Evolutionary conservation across 2,329 filamentous ascomycete species (phyloP).

Genomic region (Trichoderma endophyticum): DNA sequence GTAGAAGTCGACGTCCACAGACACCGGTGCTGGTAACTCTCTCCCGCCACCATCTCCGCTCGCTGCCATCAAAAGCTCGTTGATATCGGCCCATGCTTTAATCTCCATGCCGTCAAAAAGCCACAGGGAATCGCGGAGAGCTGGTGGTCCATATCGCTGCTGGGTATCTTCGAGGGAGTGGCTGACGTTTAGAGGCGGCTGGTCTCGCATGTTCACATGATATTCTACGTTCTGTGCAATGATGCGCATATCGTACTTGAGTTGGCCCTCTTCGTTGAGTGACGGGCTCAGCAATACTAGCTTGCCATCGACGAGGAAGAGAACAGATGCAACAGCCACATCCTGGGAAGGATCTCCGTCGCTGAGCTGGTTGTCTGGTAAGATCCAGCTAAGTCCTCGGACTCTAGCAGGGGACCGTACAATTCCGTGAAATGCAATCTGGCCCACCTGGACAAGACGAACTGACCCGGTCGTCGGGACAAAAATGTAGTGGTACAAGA

Average conservation of each 20-base stretch:
- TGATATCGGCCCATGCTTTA: conserved; percentile 84
- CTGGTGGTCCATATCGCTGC: conserved; percentile 38
- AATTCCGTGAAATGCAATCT: conserved; percentile 96
- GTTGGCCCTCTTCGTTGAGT: conserved; percentile 72
- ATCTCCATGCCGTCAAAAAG: conserved; percentile 85
- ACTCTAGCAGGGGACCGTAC: conserved; percentile 90
- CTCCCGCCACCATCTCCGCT: conserved; percentile 60
- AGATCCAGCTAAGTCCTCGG: conserved; percentile 88
- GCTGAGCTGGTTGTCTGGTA: conserved; percentile 83
- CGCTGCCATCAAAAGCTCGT: conserved; percentile 73
- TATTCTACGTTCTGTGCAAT: conserved; percentile 96
- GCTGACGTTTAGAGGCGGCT: conserved; percentile 48
- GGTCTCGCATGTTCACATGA: conserved; percentile 87
- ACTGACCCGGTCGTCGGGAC: conserved; percentile 66
- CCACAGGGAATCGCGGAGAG: conserved; percentile 84
- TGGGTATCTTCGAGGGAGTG: conserved; percentile 26
- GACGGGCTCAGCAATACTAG: conserved; percentile 88
- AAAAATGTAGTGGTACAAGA: conserved; percentile 92
- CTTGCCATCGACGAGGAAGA: conserved; percentile 97
- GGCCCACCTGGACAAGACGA: conserved; percentile 86
- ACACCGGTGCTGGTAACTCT: conserved; percentile 71
- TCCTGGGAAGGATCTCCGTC: conserved; percentile 95
- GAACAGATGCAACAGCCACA: conserved; percentile 85
- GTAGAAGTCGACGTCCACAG: conserved; percentile 90
- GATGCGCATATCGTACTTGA: conserved; percentile 98